Conservation (phyloP, 495 filamentous ascomycete species). For the Penicillium dipodomyicola region DNA sequence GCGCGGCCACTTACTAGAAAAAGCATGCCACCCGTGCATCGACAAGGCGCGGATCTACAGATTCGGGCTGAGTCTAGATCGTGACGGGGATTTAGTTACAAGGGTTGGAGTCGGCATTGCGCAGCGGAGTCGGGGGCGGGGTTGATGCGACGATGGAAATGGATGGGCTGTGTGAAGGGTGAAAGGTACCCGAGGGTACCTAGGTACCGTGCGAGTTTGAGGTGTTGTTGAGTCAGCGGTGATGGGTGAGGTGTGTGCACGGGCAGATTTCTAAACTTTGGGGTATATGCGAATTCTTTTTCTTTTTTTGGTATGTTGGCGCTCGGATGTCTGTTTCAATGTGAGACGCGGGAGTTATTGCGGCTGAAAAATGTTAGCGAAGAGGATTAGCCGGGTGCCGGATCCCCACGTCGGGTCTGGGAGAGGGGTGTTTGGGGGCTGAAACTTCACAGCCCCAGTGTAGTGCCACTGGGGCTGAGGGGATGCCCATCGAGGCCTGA, state of each 20-base stretch:
- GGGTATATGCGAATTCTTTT: background rate
- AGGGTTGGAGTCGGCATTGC: background rate
- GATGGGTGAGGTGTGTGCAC: background rate
- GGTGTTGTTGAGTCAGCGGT: background rate
- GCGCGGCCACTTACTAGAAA: background rate
- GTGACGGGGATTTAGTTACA: background rate
- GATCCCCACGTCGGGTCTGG: background rate
- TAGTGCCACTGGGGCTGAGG: background rate
- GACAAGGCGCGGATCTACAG: background rate
- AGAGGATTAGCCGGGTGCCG: background rate
- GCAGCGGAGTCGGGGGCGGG: background rate
- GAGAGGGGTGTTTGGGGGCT: background rate
- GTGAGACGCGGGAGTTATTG: background rate
- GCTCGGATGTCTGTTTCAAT: background rate
- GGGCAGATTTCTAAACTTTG: background rate
- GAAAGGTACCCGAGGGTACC: background rate
- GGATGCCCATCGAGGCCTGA: background rate
- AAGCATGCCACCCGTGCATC: background rate
- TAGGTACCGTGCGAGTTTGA: background rate
- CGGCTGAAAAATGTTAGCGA: constrained; percentile 1
- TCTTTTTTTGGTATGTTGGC: background rate
- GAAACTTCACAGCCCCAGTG: constrained; percentile 2
- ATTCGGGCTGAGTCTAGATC: background rate
- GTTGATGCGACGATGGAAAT: background rate
- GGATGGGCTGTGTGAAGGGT: background rate